phyloP scores from a whole-genome alignment of 2,329 filamentous ascomycete species.

The Fusarium pilosicola region DNA sequence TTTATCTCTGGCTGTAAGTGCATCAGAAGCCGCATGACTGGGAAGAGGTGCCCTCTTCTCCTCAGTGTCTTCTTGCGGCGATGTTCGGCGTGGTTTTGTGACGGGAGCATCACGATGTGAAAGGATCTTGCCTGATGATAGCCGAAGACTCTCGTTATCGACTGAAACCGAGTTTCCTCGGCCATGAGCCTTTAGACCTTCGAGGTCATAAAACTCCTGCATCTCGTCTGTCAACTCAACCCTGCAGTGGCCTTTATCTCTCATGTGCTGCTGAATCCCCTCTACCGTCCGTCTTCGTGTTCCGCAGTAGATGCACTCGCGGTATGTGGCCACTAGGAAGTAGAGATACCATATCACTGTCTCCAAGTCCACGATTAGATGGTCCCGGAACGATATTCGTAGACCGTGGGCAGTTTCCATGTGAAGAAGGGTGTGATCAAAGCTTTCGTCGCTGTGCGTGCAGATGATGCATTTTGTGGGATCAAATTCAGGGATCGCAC shows the following conservation, averaged over 20 bases:
- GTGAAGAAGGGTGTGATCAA: slow-evolving; percentile 55
- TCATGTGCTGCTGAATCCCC: slow-evolving; percentile 63
- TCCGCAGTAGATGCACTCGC: slow-evolving; percentile 63
- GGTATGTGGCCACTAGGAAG: slow-evolving; percentile 58
- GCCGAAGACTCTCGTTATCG: slow-evolving; percentile 6
- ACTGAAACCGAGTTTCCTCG: not conserved
- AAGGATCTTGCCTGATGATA: slow-evolving; percentile 36
- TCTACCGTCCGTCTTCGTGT: slow-evolving; percentile 53
- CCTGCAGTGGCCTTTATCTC: slow-evolving; percentile 58
- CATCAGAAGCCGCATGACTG: accelerated
- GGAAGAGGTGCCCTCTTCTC: not conserved
- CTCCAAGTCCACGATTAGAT: slow-evolving; percentile 57
- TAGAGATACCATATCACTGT: slow-evolving; percentile 60
- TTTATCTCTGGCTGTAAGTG: slow-evolving; percentile 7
- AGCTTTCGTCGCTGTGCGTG: slow-evolving; percentile 36
- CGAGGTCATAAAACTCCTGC: slow-evolving; percentile 54
- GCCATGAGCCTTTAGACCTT: not conserved
- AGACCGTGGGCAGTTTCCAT: slow-evolving; percentile 62
- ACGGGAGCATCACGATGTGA: slow-evolving; percentile 11
- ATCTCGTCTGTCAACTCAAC: slow-evolving; percentile 50
- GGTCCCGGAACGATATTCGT: slow-evolving; percentile 51
- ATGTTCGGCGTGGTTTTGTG: not conserved
- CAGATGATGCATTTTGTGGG: slow-evolving; percentile 57
- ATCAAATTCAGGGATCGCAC: slow-evolving; percentile 32
- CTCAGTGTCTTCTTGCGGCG: not conserved